Percentiles rank a stretch among this genome's conserved stretches.
Evolutionary conservation across 1,284 basidiomycete genomes (phyloP).

Genomic region (Peniophora sp.): DNA sequence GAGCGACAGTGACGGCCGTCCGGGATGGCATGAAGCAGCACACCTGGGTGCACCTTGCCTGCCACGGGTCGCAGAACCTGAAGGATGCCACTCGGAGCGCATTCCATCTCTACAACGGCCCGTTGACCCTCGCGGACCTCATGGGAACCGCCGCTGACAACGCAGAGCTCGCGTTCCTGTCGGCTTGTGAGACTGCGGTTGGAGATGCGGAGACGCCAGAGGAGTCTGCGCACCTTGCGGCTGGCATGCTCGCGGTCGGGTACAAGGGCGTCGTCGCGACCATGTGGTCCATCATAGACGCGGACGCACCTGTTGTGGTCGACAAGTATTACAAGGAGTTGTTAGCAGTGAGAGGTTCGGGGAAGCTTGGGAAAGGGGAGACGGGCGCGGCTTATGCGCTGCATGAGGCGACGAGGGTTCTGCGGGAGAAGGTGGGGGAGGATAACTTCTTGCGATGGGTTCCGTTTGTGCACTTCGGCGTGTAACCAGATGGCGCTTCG

Average conservation of each 20-base stretch:
- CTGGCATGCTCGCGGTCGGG: constrained; percentile 16
- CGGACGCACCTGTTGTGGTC: constrained; percentile 7
- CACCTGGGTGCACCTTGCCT: background rate
- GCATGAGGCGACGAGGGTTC: too few relatives aligned
- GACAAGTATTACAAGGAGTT: constrained; percentile 4
- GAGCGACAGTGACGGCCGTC: background rate
- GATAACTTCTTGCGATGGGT: too few relatives aligned
- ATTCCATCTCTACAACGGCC: background rate
- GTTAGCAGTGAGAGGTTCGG: too few relatives aligned
- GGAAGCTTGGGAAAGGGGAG: too few relatives aligned
- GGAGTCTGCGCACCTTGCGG: constrained; percentile 17
- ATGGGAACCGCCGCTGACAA: background rate
- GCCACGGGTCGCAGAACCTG: background rate
- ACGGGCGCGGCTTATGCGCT: too few relatives aligned
- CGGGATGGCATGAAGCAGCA: too few relatives aligned
- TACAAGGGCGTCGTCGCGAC: constrained; percentile 16
- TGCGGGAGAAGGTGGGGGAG: too few relatives aligned
- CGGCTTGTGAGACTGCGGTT: constrained; percentile 17
- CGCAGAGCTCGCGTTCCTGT: constrained; percentile 13
- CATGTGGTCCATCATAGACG: constrained; percentile 17
- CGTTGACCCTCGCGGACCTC: background rate
- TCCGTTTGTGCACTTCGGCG: too few relatives aligned
- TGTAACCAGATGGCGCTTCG: too few relatives aligned
- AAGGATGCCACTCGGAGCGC: background rate
- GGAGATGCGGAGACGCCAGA: constrained; percentile 12